Percentiles rank a stretch among this genome's conserved stretches.
These are phyloP conservation scores for Serpula lacrymans DNA, from an alignment of 768 basidiomycete genomes.

Conservation along the genomic window DNA sequence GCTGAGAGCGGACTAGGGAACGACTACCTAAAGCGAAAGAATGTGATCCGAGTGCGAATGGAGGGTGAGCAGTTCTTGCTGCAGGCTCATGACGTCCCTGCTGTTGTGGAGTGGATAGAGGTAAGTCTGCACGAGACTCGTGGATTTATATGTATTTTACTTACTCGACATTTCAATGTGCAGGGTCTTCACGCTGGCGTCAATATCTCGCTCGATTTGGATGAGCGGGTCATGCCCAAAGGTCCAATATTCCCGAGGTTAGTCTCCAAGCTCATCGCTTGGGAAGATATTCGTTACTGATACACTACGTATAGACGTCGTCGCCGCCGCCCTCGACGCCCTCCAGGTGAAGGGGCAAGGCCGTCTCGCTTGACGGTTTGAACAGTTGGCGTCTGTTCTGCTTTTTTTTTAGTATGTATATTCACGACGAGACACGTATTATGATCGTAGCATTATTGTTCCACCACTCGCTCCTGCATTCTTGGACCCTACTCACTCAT, in stretches of 20 bases:
- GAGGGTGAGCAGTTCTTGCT: slow-evolving; percentile 97
- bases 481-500: too few species aligned
- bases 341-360: slow-evolving; percentile 10
- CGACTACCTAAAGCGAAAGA: slow-evolving; percentile 90
- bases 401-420: too few species aligned
- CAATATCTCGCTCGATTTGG: slow-evolving; percentile 89
- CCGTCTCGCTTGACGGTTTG: too few species aligned
- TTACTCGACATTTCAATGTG: slow-evolving; percentile 6
- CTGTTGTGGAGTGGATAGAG: slow-evolving; percentile 96
- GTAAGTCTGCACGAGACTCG: slow-evolving; percentile 36
- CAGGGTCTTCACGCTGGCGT: slow-evolving; percentile 89
- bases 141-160: slow-evolving; percentile 2
- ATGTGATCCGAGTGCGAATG: slow-evolving; percentile 87
- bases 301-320: slow-evolving; percentile 17
- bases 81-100: slow-evolving; percentile 78
- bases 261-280: slow-evolving; percentile 21
- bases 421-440: too few species aligned
- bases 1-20: slow-evolving; percentile 94
- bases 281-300: not conserved
- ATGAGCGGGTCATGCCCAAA: slow-evolving; percentile 88
- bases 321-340: slow-evolving; percentile 24
- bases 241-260: slow-evolving; percentile 84
- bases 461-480: too few species aligned
- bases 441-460: too few species aligned
- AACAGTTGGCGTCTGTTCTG: too few species aligned